These are phyloP conservation scores for Fusarium agapanthi DNA, from an alignment of 2,329 filamentous ascomycete genomes.

Conservation along the genomic window DNA sequence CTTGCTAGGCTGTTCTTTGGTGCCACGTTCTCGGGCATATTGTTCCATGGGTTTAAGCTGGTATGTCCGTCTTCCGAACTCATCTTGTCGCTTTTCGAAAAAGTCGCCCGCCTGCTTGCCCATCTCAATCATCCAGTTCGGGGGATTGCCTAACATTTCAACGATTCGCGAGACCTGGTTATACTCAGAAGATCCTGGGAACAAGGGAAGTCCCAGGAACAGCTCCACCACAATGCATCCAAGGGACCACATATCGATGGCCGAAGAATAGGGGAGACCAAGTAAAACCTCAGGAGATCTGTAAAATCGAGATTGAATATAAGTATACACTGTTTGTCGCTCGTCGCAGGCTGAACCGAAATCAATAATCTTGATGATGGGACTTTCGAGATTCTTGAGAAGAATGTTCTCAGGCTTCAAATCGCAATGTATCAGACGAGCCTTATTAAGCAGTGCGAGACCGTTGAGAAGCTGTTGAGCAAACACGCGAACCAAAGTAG, in stretches of 20 bases:
- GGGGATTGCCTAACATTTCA: slow-evolving; percentile 96
- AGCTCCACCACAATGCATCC: slow-evolving; percentile 98
- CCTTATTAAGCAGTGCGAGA: slow-evolving; percentile 91
- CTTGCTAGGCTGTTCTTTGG: slow-evolving; percentile 99
- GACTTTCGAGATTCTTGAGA: slow-evolving; percentile 96
- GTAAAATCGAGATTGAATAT: slow-evolving; percentile 98
- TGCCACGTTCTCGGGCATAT: slow-evolving; percentile 93
- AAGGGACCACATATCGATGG: slow-evolving; percentile 99
- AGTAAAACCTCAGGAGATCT: slow-evolving; percentile 94
- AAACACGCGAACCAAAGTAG: slow-evolving; percentile 95
- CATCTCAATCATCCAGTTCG: slow-evolving; percentile 99
- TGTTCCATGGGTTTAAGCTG: slow-evolving; percentile 97
- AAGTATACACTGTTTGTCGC: slow-evolving; percentile 97
- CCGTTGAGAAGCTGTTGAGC: slow-evolving; percentile 96
- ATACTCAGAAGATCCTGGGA: slow-evolving; percentile 97
- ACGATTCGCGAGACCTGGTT: slow-evolving; percentile 97
- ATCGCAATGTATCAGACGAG: slow-evolving; percentile 96
- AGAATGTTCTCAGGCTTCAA: slow-evolving; percentile 98
- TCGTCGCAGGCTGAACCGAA: slow-evolving; percentile 99
- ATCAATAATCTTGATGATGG: slow-evolving; percentile 99
- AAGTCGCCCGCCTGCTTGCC: slow-evolving; percentile 98
- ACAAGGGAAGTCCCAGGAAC: slow-evolving; percentile 92
- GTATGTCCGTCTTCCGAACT: slow-evolving; percentile 91
- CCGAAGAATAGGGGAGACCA: slow-evolving; percentile 96
- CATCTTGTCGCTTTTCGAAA: slow-evolving; percentile 91